A percentile compares a stretch with the other conserved stretches of the same genome.
Evolutionary conservation across 495 filamentous ascomycete species (phyloP).

Genomic region (Aspergillus panamensis): DNA sequence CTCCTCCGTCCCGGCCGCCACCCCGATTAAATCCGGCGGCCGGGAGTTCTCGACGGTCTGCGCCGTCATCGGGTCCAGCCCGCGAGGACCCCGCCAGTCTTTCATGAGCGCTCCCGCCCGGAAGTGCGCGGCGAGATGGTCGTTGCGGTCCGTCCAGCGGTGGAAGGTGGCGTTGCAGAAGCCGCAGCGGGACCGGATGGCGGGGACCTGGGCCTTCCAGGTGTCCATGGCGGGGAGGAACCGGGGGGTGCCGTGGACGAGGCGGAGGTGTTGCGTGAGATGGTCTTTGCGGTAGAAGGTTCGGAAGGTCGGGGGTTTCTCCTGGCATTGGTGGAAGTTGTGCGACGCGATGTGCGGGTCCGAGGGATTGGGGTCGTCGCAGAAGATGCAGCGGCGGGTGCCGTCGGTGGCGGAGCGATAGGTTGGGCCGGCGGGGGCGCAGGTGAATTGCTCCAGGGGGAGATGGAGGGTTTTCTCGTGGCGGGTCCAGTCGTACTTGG

Average conservation of each 20-base stretch:
- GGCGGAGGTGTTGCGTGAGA: conserved; percentile 67
- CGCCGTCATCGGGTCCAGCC: conserved; percentile 58
- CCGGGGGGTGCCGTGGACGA: conserved; percentile 59
- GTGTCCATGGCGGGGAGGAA: conserved; percentile 58
- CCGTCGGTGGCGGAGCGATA: conserved; percentile 4
- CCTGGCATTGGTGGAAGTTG: conserved; percentile 59
- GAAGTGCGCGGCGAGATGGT: conserved; percentile 63
- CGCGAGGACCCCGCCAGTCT: conserved; percentile 66
- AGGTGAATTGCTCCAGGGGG: conserved; percentile 69
- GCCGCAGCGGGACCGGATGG: conserved; percentile 61
- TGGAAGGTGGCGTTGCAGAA: conserved; percentile 59
- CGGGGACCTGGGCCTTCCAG: conserved; percentile 61
- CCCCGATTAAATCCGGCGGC: conserved; percentile 47
- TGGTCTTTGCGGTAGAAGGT: conserved; percentile 83
- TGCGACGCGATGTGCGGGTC: conserved; percentile 42
- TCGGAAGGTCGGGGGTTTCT: conserved; percentile 50
- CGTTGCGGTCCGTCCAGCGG: conserved; percentile 56
- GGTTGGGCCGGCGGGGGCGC: conserved; percentile 54
- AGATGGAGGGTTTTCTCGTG: conserved; percentile 77
- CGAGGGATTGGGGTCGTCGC: conserved; percentile 17
- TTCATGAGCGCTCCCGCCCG: conserved; percentile 58
- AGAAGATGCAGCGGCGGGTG: conserved; percentile 18
- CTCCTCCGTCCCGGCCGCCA: no score
- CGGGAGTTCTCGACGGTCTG: conserved; percentile 62
- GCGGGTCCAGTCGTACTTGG: conserved; percentile 76